Percentiles rank a stretch among this genome's conserved stretches.
Conservation (phyloP, 805 yeast genomes). For the Kodamaea lidongshanica region DNA sequence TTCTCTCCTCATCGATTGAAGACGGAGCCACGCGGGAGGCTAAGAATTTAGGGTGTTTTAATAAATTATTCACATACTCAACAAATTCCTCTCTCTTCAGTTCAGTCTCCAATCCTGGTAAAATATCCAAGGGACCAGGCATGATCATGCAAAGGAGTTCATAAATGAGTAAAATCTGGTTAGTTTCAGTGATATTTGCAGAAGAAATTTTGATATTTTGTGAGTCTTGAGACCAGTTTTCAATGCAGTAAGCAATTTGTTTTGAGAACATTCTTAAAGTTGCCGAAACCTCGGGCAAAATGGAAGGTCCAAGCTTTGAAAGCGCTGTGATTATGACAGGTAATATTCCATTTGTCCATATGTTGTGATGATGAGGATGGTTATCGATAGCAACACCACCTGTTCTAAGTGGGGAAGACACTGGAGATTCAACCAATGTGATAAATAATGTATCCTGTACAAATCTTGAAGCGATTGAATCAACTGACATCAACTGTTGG, state of each 20-base stretch:
- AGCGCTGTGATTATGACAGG: conserved; percentile 58
- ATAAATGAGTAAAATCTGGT: conserved; percentile 60
- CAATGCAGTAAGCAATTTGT: conserved; percentile 59
- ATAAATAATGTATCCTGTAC: conserved; percentile 57
- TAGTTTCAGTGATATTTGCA: conserved; percentile 34
- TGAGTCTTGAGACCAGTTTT: conserved; percentile 62
- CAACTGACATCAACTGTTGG: conserved; percentile 58
- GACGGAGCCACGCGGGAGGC: conserved; percentile 62
- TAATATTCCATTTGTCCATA: conserved; percentile 85
- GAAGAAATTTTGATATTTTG: conserved; percentile 33
- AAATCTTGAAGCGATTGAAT: conserved; percentile 60
- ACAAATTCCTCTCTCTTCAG: conserved; percentile 55
- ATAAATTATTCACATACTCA: conserved; percentile 59
- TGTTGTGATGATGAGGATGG: conserved; percentile 54
- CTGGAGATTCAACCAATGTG: conserved; percentile 66
- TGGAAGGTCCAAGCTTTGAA: conserved; percentile 55
- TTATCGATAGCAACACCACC: conserved; percentile 54
- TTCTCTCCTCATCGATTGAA: conserved; percentile 56
- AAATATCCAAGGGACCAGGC: conserved; percentile 38
- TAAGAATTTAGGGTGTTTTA: conserved; percentile 82
- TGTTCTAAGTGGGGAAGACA: conserved; percentile 58
- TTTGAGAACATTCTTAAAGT: conserved; percentile 57
- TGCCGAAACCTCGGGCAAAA: conserved; percentile 58
- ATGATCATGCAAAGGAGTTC: conserved; percentile 50
- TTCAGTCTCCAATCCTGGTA: conserved; percentile 57